A percentile compares a stretch with the other conserved stretches of the same genome.
These are phyloP conservation scores for Colletotrichum gigasporum DNA, from an alignment of 2,329 filamentous ascomycete species.

Conservation along the genomic window DNA sequence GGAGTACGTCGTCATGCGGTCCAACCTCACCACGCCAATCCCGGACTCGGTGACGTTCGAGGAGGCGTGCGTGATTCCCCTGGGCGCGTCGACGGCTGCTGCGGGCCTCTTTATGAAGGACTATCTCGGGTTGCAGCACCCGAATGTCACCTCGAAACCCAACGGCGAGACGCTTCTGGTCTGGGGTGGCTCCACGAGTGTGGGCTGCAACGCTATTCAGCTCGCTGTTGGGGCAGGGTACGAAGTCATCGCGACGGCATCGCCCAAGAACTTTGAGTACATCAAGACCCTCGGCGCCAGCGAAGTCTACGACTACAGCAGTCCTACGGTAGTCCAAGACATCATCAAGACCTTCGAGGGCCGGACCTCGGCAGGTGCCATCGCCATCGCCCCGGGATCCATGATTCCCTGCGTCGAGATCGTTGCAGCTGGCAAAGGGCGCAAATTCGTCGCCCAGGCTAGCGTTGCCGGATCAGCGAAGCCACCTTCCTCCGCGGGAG, in stretches of 20 bases:
- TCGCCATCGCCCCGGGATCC: constrained; percentile 20
- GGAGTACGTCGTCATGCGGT: constrained; percentile 32
- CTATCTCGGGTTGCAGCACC: constrained; percentile 34
- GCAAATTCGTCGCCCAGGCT: constrained; percentile 17
- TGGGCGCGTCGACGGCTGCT: constrained; percentile 40
- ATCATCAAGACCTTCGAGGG: constrained; percentile 42
- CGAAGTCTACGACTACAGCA: constrained; percentile 55
- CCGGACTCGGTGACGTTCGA: constrained; percentile 30
- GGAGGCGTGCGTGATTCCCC: constrained; percentile 35
- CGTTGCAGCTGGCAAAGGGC: background rate
- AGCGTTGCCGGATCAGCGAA: constrained; percentile 2
- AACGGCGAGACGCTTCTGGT: constrained; percentile 37
- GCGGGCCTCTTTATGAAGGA: constrained; percentile 37
- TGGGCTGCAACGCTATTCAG: constrained; percentile 57
- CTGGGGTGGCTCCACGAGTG: constrained; percentile 61
- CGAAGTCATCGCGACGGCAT: constrained; percentile 54
- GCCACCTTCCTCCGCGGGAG: background rate
- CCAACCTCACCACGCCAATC: constrained; percentile 28
- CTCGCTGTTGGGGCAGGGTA: constrained; percentile 53
- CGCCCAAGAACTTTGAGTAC: constrained; percentile 52
- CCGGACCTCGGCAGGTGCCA: constrained; percentile 30
- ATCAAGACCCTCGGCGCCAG: constrained; percentile 53
- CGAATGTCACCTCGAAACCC: constrained; percentile 28
- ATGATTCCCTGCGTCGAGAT: background rate
- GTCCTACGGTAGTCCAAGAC: constrained; percentile 40